A percentile compares a stretch with the other conserved stretches of the same genome.
Evolutionary conservation across 345 rosid species (phyloP).

Genomic region (Toxicodendron radicans): DNA sequence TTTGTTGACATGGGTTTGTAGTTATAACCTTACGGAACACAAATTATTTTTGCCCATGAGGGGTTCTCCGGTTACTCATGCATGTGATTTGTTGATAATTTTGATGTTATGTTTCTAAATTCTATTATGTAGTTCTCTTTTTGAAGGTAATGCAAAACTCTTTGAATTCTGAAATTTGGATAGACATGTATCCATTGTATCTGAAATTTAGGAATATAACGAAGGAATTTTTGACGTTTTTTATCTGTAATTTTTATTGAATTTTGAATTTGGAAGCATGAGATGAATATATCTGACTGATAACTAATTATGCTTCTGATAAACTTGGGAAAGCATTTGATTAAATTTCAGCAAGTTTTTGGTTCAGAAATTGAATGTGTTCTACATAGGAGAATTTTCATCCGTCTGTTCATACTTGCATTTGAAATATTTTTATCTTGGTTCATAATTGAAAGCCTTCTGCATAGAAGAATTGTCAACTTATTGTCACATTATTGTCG

Average conservation of each 20-base stretch:
- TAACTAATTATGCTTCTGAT: background rate
- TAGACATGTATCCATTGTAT: background rate
- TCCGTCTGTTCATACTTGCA: background rate
- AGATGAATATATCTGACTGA: background rate
- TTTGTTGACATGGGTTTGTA: no score
- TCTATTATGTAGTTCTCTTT: no score
- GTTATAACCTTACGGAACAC: no score
- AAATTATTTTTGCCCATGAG: no score
- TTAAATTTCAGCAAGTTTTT: background rate
- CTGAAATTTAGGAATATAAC: background rate
- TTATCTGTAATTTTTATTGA: background rate
- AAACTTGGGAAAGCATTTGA: background rate
- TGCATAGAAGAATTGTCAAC: constrained; percentile 2
- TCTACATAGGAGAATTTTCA: background rate
- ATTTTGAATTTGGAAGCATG: background rate
- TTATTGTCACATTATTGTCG: background rate
- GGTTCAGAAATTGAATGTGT: background rate
- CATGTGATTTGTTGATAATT: no score
- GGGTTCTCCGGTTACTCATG: no score
- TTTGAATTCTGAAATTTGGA: background rate
- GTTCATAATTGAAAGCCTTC: constrained; percentile 4
- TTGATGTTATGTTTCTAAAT: no score
- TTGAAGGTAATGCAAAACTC: background rate
- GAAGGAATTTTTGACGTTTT: background rate
- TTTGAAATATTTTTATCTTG: background rate